These are phyloP conservation scores for Xylaria sp. DNA, from an alignment of 2,329 filamentous ascomycete genomes.

Conservation along the genomic window DNA sequence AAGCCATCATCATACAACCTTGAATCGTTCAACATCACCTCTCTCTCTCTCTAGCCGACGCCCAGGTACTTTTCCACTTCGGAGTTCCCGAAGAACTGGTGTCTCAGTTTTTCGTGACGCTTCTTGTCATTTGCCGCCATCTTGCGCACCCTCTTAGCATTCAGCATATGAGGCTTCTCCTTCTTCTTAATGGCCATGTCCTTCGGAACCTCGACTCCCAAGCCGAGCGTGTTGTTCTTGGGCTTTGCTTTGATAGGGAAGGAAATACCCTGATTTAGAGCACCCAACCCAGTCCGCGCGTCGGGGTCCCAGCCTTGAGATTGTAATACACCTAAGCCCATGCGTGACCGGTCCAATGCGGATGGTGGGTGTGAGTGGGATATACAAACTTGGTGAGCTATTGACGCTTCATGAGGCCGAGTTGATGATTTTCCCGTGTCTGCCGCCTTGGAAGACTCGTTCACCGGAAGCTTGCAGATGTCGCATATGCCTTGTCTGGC, in stretches of 20 bases:
- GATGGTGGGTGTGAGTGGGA: constrained; percentile 77
- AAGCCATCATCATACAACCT: constrained; percentile 15
- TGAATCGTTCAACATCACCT: background rate
- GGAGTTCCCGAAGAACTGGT: constrained; percentile 78
- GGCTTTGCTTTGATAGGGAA: constrained; percentile 77
- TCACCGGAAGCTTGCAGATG: constrained; percentile 68
- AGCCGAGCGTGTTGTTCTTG: constrained; percentile 79
- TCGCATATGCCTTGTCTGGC: constrained; percentile 56
- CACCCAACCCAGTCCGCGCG: constrained; percentile 75
- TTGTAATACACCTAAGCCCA: constrained; percentile 73
- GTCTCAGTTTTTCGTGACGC: constrained; percentile 70
- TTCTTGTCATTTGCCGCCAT: constrained; percentile 69
- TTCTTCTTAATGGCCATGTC: constrained; percentile 53
- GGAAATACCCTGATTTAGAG: constrained; percentile 74
- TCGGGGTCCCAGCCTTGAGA: constrained; percentile 81
- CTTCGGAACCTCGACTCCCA: constrained; percentile 66
- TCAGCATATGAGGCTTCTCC: constrained; percentile 61
- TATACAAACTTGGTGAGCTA: constrained; percentile 77
- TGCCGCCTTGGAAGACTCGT: constrained; percentile 33
- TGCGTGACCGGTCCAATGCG: constrained; percentile 73
- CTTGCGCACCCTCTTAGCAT: constrained; percentile 76
- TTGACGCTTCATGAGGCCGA: constrained; percentile 65
- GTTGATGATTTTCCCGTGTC: constrained; percentile 18
- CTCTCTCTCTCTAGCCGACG: constrained; percentile 35
- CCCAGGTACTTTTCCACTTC: constrained; percentile 80